phyloP scores from a whole-genome alignment of 1,139 yeast genomes.

The Magnusiomyces clavatus region DNA sequence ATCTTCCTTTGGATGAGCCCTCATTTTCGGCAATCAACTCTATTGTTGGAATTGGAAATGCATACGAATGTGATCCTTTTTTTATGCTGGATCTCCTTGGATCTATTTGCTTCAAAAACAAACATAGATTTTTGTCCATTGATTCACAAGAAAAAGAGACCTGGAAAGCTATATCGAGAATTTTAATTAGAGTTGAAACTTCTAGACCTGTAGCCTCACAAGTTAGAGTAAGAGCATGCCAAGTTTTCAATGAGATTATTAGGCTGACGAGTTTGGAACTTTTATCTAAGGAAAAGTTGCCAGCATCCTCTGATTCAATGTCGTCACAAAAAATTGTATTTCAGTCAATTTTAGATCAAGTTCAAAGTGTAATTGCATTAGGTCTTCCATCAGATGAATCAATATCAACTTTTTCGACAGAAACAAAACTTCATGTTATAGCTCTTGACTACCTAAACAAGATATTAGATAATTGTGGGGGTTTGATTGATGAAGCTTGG shows the following conservation, averaged over 20 bases:
- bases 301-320: conserved; percentile 3
- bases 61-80: conserved; percentile 17
- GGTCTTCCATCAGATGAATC: conserved; percentile 21
- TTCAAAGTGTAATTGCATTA: conserved; percentile 11
- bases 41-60: conserved; percentile 16
- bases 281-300: conserved; percentile 8
- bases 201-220: conserved; percentile 36
- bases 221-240: conserved; percentile 41
- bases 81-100: conserved; percentile 30
- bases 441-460: conserved; percentile 57
- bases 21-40: conserved; percentile 3
- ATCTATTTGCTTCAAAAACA: conserved; percentile 44
- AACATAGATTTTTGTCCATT: conserved; percentile 41
- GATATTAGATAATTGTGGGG: conserved; percentile 69
- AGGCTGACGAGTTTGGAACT: conserved; percentile 28
- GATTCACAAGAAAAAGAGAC: conserved; percentile 22
- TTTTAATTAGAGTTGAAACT: conserved; percentile 41
- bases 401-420: conserved; percentile 20
- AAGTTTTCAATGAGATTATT: conserved; percentile 44
- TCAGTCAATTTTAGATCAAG: conserved; percentile 14
- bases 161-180: conserved; percentile 43
- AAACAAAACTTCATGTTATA: conserved; percentile 52
- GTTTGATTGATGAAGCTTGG: conserved; percentile 60
- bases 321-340: conserved; percentile 14
- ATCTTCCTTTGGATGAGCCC: not conserved